Conservation (phyloP, 2,329 filamentous ascomycete species). For the Xylaria digitata region DNA sequence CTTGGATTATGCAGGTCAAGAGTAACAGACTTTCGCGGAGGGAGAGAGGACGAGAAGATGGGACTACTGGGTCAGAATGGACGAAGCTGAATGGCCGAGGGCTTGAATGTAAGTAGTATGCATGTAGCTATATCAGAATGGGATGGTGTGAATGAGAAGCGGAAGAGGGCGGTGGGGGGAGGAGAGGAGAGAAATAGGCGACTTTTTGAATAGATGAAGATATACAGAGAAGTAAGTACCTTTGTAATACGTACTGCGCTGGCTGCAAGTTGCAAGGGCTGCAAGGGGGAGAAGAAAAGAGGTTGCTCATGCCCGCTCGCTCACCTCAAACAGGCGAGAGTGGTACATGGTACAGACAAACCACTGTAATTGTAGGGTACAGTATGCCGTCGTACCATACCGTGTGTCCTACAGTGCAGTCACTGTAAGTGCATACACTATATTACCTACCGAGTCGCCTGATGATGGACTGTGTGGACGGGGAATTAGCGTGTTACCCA, state of each 20-base stretch:
- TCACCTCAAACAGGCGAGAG: too few relatives aligned
- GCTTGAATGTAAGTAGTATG: neutral
- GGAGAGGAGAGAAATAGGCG: conserved; percentile 6
- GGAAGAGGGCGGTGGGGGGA: too few relatives aligned
- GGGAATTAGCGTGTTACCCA: conserved; percentile 44
- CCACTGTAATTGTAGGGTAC: too few relatives aligned
- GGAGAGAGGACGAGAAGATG: conserved; percentile 23
- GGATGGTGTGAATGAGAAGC: too few relatives aligned
- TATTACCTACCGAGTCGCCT: too few relatives aligned
- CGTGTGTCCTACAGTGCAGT: too few relatives aligned
- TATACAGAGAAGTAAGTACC: neutral
- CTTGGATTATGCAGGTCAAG: conserved; percentile 34
- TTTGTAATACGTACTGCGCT: neutral
- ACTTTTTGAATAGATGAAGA: neutral
- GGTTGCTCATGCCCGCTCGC: too few relatives aligned
- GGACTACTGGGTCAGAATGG: conserved; percentile 21
- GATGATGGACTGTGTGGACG: neutral
- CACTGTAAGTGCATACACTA: too few relatives aligned
- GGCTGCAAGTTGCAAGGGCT: neutral
- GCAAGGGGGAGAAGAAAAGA: conserved; percentile 28
- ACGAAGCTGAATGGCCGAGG: conserved; percentile 13
- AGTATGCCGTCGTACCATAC: too few relatives aligned
- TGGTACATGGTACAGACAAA: too few relatives aligned
- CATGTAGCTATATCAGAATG: neutral
- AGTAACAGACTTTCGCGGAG: conserved; percentile 38